These are phyloP conservation scores for Fraxinus americana DNA, from an alignment of 257 asterid genomes.

Conservation along the genomic window DNA sequence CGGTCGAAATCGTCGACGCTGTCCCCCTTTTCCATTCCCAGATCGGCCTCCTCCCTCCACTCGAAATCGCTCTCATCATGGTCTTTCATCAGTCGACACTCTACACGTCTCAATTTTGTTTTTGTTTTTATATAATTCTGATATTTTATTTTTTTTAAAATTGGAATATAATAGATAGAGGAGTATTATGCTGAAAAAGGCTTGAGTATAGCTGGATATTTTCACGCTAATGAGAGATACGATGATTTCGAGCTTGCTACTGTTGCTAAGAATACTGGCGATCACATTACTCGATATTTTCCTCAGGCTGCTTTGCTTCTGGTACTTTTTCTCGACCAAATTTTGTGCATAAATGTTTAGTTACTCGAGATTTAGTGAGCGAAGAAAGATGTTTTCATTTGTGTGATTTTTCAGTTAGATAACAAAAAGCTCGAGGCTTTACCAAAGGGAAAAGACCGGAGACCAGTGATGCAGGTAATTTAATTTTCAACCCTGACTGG, in stretches of 20 bases:
- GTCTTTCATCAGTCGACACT: conserved; percentile 34
- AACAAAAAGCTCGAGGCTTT: conserved; percentile 56
- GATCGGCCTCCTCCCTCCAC: conserved; percentile 89
- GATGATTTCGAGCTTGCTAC: conserved; percentile 74
- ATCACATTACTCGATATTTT: conserved; percentile 77
- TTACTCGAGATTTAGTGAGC: neutral
- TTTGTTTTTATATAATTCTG: conserved; percentile 7
- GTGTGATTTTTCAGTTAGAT: conserved; percentile 46
- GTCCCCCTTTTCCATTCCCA: conserved; percentile 95
- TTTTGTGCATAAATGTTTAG: neutral
- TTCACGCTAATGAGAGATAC: conserved; percentile 89
- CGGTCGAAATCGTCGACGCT: conserved; percentile 78
- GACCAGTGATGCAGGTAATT: conserved; percentile 64
- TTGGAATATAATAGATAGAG: conserved; percentile 60
- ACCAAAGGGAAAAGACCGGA: conserved; percentile 48
- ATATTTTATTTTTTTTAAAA: neutral
- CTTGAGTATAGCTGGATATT: conserved; percentile 83
- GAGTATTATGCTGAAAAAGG: conserved; percentile 81
- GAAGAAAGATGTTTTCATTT: conserved; percentile 14
- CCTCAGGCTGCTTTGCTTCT: conserved; percentile 90
- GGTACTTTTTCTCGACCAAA: conserved; percentile 46
- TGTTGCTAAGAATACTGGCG: conserved; percentile 90
- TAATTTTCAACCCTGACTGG: neutral
- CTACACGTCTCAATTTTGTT: neutral
- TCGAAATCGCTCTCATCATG: conserved; percentile 91